Evolutionary conservation across 495 filamentous ascomycete genomes (phyloP), one percentile per base, ranked within the genome.

Genomic region (Aspergillus leporis): DNA sequence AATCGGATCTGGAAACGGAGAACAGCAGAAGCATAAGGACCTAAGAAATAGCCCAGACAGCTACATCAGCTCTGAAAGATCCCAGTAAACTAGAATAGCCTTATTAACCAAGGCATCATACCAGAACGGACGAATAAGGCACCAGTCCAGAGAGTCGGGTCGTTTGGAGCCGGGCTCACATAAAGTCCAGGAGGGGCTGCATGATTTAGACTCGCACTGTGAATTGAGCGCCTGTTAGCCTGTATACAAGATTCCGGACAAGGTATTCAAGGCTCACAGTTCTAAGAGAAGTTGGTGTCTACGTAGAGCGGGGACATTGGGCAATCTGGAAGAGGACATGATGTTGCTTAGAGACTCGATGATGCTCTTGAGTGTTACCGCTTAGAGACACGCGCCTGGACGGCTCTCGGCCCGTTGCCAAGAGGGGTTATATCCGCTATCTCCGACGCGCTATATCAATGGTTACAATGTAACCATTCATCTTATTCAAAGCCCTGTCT

Each of bases 1-100:
- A 97, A 97, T 51, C 85, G 86, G 62, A 98, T 86, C 60, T 90
- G 87, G 76, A 97, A 96, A 55, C 93, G 90, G 58, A 98, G 84
- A 55, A 96, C 83, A 25, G 93, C 91, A 32, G 88, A 85, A 31
- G 90, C 83, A 76, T 97, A 98, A 16, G 93, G 94, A 19, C 93
- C 92, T 93, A 61, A 19, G n/a, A 23, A 12, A 49, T 21, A 16
- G 18, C 2, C 43, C 16, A 1, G 18, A 34, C 7, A 19, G 21
- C 13, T 49, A 23, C 34, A 16, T 48, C 23, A 36, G 51, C 36
- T 43, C 56, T 9, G 36, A 3, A 5, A 14, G 0, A 55, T 7
- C 8, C 25, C 36, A 55, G n/a, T 30, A 8, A 7, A 5, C 10
- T 45, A 3, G 14, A 43, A 9, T 30, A 22, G 19, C 16, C 51